Evolutionary conservation across 2,329 filamentous ascomycete species (phyloP).

Genomic region (Cytospora schulzeri): DNA sequence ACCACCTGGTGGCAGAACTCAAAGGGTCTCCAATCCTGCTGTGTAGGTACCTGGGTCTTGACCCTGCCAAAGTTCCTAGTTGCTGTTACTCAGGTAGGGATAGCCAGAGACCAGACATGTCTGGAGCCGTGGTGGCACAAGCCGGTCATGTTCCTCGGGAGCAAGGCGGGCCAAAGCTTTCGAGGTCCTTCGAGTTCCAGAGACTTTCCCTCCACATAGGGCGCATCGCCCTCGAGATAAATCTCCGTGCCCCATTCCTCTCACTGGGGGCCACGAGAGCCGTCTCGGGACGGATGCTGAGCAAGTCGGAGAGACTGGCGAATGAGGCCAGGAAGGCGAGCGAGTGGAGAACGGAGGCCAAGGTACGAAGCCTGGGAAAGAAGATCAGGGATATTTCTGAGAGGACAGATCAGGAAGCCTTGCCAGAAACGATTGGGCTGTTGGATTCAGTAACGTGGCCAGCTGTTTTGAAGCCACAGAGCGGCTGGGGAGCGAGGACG

Average conservation of each 20-base stretch:
- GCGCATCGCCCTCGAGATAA: neutral
- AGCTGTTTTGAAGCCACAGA: constrained; percentile 1
- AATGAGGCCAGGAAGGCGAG: neutral
- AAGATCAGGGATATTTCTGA: constrained; percentile 8
- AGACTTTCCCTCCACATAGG: neutral
- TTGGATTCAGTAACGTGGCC: constrained; percentile 12
- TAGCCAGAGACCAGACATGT: neutral
- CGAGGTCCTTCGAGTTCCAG: neutral
- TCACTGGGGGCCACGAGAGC: neutral
- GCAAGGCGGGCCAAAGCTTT: neutral
- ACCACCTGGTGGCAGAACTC: neutral
- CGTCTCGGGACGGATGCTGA: neutral
- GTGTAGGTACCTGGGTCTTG: neutral
- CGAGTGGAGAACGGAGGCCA: neutral
- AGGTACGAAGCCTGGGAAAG: neutral
- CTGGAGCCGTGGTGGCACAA: neutral
- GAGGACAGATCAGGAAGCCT: neutral
- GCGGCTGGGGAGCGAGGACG: constrained; percentile 1
- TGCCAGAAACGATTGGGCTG: neutral
- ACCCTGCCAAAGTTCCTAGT: neutral
- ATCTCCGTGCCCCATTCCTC: neutral
- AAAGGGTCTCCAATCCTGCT: neutral
- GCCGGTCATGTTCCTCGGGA: neutral
- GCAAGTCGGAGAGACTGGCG: neutral
- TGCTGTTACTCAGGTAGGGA: neutral